These are phyloP conservation scores for Radiomyces spectabilis DNA, from an alignment of 192 early-diverging fungal genomes.

Conservation along the genomic window DNA sequence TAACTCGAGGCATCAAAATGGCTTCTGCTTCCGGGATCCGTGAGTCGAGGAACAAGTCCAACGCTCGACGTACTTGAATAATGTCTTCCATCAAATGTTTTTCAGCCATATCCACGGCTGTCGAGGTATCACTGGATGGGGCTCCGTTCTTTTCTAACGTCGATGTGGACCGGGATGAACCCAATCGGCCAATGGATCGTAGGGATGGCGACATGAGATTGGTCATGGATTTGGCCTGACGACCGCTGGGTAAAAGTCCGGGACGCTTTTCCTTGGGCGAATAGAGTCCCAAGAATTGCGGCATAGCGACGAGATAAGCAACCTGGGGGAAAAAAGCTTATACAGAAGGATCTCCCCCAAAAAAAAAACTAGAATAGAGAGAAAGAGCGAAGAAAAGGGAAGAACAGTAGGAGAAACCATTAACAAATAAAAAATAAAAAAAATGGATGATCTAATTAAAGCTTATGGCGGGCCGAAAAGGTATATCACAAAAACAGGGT, in stretches of 20 bases:
- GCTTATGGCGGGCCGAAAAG: too few relatives aligned
- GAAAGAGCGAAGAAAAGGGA: background rate
- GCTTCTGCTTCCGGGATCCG: slow-evolving; percentile 61
- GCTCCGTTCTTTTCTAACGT: too few relatives aligned
- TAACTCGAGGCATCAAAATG: slow-evolving; percentile 31
- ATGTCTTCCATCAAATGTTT: slow-evolving; percentile 48
- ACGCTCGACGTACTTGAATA: slow-evolving; percentile 42
- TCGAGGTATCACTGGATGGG: background rate
- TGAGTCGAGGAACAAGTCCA: slow-evolving; percentile 76
- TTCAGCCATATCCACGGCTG: background rate
- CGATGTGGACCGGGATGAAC: background rate
- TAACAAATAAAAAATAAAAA: background rate
- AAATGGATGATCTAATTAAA: too few relatives aligned
- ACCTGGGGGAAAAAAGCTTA: too few relatives aligned
- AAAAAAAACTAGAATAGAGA: background rate
- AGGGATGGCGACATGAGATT: background rate
- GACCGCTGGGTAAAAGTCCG: background rate
- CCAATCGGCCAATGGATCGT: background rate
- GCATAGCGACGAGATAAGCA: too few relatives aligned
- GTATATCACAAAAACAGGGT: too few relatives aligned
- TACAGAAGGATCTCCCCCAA: too few relatives aligned
- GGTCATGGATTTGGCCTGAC: background rate
- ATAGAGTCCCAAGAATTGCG: too few relatives aligned
- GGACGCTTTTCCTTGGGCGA: background rate
- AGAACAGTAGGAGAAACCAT: background rate